Conservation (phyloP, 2,329 filamentous ascomycete species). For the Aureobasidium vineae region DNA sequence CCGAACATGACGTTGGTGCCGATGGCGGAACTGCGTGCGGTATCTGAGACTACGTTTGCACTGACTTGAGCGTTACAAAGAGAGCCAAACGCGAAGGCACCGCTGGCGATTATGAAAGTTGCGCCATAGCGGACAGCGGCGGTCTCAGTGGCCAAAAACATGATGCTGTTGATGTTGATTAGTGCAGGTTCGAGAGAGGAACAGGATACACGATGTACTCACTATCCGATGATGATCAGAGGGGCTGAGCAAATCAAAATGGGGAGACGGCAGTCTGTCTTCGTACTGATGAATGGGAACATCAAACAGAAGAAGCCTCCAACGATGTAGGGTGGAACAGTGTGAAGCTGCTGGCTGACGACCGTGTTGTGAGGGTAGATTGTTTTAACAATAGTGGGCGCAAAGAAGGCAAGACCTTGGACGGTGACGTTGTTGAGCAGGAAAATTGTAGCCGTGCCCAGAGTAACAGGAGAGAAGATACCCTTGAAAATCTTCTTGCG, state of each 20-base stretch:
- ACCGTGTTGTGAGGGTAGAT: slow-evolving; percentile 62
- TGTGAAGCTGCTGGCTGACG: slow-evolving; percentile 65
- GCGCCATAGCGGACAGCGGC: slow-evolving; percentile 63
- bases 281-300: slow-evolving; percentile 61
- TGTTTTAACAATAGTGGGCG: slow-evolving; percentile 66
- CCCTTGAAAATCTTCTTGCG: slow-evolving; percentile 59
- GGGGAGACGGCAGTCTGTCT: slow-evolving; percentile 58
- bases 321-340: slow-evolving; percentile 68
- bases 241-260: slow-evolving; percentile 62
- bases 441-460: slow-evolving; percentile 59
- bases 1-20: slow-evolving; percentile 69
- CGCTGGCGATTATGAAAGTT: slow-evolving; percentile 66
- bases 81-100: slow-evolving; percentile 62
- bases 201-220: neutral
- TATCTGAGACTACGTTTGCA: slow-evolving; percentile 70
- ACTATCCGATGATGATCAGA: slow-evolving; percentile 65
- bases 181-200: neutral
- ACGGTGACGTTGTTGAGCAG: slow-evolving; percentile 68
- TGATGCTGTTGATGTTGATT: slow-evolving; percentile 41
- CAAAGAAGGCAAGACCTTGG: slow-evolving; percentile 68
- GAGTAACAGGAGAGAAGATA: slow-evolving; percentile 62
- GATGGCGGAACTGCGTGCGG: slow-evolving; percentile 64
- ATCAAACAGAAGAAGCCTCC: slow-evolving; percentile 65
- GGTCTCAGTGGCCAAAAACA: slow-evolving; percentile 61
- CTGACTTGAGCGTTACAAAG: slow-evolving; percentile 66